These are phyloP conservation scores for Cutaneotrichosporon sp. DNA, from an alignment of 1,284 basidiomycete species.

Conservation along the genomic window DNA sequence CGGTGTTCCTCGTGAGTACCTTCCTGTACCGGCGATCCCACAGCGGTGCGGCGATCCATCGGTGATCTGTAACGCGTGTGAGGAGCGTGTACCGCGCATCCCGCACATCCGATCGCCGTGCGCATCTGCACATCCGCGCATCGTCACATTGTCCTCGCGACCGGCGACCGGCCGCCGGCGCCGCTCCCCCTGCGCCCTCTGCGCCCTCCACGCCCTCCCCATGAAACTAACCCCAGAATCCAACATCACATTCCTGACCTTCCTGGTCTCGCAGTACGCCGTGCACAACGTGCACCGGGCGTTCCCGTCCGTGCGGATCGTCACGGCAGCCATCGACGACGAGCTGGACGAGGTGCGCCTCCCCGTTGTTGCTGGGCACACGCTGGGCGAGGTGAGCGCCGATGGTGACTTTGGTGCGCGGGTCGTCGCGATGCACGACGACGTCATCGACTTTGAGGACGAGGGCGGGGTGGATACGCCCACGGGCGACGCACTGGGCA, in stretches of 20 bases:
- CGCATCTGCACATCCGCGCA: neutral
- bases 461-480: slow-evolving; percentile 1
- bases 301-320: slow-evolving; percentile 78
- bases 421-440: slow-evolving; percentile 15
- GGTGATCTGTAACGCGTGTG: neutral
- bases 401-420: slow-evolving; percentile 47
- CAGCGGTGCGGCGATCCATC: neutral
- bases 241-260: slow-evolving; percentile 82
- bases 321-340: slow-evolving; percentile 75
- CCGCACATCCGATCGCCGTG: neutral
- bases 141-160: neutral
- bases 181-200: neutral
- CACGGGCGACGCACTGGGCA: slow-evolving; percentile 32
- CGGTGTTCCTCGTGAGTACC: slow-evolving; percentile 66
- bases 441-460: slow-evolving; percentile 16
- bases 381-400: slow-evolving; percentile 40
- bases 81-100: too few relatives aligned
- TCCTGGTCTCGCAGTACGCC: slow-evolving; percentile 79
- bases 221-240: slow-evolving; percentile 59
- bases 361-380: slow-evolving; percentile 30
- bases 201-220: neutral
- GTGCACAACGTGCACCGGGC: slow-evolving; percentile 75
- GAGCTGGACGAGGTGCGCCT: slow-evolving; percentile 48
- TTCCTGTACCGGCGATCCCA: neutral
- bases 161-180: neutral